phyloP scores from a whole-genome alignment of 2,329 filamentous ascomycete genomes.

The Ascochyta lentis region DNA sequence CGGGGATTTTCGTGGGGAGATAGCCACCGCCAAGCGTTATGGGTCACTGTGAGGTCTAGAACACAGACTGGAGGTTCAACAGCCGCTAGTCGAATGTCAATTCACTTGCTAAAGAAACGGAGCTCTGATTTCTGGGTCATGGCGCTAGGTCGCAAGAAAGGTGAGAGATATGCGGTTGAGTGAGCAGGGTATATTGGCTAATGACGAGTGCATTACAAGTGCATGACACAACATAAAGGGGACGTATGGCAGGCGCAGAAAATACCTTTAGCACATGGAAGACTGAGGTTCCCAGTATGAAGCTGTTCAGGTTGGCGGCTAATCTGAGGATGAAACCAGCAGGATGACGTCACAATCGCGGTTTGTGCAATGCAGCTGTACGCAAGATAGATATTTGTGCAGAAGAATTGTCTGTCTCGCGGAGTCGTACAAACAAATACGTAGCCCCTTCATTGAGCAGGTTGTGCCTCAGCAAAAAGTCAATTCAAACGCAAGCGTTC shows the following conservation, averaged over 20 bases:
- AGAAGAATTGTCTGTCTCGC: too few species aligned
- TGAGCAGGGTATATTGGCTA: background rate
- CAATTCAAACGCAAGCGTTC: too few species aligned
- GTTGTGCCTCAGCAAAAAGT: too few species aligned
- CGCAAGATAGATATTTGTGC: too few species aligned
- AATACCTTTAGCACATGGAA: background rate
- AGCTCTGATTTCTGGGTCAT: background rate
- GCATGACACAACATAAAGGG: background rate
- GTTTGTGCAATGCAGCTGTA: too few species aligned
- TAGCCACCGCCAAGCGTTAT: slow-evolving; percentile 24
- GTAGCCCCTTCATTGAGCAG: too few species aligned
- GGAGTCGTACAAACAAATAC: too few species aligned
- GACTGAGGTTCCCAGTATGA: too few species aligned
- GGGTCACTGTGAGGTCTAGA: slow-evolving; percentile 4
- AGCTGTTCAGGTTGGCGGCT: too few species aligned
- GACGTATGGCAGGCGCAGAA: background rate
- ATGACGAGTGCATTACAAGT: slow-evolving; percentile 7
- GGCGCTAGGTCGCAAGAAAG: background rate
- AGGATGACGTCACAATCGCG: too few species aligned
- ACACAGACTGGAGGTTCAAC: background rate
- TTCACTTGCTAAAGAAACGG: background rate
- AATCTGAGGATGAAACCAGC: too few species aligned
- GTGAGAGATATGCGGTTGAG: background rate
- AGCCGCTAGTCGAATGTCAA: slow-evolving; percentile 2
- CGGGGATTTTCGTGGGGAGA: slow-evolving; percentile 20